These are phyloP conservation scores for Pythium aquatile DNA, from an alignment of 352 stramenopile species.

Conservation along the genomic window DNA sequence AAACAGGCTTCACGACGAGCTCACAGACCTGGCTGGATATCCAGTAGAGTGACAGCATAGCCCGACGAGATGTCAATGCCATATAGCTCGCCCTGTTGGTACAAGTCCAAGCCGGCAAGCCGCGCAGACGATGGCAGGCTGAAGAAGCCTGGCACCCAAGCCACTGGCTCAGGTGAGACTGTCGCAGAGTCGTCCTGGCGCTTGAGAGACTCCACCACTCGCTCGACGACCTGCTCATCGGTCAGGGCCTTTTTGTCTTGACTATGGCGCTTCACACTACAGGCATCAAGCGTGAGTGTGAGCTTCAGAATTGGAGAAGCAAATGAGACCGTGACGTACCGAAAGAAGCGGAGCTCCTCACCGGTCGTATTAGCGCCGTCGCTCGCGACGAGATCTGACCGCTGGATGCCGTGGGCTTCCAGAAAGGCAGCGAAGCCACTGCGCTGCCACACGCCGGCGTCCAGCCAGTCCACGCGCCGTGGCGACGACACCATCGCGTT, in stretches of 20 bases:
- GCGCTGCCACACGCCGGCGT: conserved; percentile 37
- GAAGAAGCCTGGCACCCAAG: conserved; percentile 67
- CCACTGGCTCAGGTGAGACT: conserved; percentile 24
- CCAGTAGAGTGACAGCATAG: conserved; percentile 61
- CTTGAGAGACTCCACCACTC: conserved; percentile 17
- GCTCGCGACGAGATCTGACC: conserved; percentile 39
- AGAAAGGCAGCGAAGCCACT: conserved; percentile 66
- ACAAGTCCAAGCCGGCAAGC: conserved; percentile 46
- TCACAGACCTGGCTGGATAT: conserved; percentile 44
- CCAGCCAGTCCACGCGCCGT: conserved; percentile 32
- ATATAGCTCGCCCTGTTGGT: conserved; percentile 59
- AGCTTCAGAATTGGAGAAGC: not conserved
- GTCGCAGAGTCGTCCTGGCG: not conserved
- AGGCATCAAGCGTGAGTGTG: not conserved
- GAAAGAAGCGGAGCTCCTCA: conserved; percentile 55
- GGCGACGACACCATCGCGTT: not conserved
- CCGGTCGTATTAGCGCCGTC: conserved; percentile 11
- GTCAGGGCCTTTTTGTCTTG: conserved; percentile 3
- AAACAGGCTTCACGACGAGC: not conserved
- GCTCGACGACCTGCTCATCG: conserved; percentile 20
- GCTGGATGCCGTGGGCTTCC: conserved; percentile 42
- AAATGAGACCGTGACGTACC: conserved; percentile 29
- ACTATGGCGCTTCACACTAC: conserved; percentile 15
- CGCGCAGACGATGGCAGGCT: conserved; percentile 47
- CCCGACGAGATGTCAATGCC: conserved; percentile 84